A percentile compares a stretch with the other conserved stretches of the same genome.
Conservation (phyloP, 140 eudicot genomes). For the Bidens hawaiensis region DNA sequence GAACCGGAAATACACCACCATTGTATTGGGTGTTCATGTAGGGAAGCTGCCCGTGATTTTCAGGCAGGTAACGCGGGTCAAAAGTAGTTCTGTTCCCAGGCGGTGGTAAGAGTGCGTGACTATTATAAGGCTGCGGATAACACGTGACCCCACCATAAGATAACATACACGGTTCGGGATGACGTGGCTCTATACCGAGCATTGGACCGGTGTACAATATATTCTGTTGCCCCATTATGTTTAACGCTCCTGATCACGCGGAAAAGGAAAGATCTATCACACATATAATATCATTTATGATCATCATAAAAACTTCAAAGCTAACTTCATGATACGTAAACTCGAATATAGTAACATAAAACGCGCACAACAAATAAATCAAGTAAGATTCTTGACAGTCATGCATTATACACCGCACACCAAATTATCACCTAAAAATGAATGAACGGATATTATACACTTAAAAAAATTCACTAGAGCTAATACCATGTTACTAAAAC, state of each 20-base stretch:
- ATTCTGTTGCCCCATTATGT: conserved; percentile 39
- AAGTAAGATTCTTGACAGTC: conserved; percentile 8
- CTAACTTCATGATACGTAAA: not conserved
- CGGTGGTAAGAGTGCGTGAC: conserved; percentile 34
- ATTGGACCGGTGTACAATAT: conserved; percentile 32
- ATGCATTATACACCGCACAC: conserved; percentile 1
- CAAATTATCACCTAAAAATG: conserved; percentile 12
- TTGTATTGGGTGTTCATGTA: conserved; percentile 47
- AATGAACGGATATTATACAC: not conserved
- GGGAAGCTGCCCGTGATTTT: conserved; percentile 44
- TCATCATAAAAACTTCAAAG: not conserved
- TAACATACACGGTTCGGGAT: conserved; percentile 37
- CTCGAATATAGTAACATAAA: not conserved
- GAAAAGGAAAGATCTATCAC: not conserved
- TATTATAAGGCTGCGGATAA: conserved; percentile 43
- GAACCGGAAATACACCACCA: conserved; percentile 43
- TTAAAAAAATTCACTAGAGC: not conserved
- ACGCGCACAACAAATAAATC: not conserved
- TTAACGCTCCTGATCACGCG: conserved; percentile 21
- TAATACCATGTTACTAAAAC: too few relatives aligned
- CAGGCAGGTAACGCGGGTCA: conserved; percentile 49
- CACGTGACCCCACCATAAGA: conserved; percentile 42
- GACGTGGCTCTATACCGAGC: conserved; percentile 29
- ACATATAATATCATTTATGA: not conserved
- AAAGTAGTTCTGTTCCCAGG: conserved; percentile 37